phyloP scores from a whole-genome alignment of 345 rosid genomes.

The Jatropha curcas region DNA sequence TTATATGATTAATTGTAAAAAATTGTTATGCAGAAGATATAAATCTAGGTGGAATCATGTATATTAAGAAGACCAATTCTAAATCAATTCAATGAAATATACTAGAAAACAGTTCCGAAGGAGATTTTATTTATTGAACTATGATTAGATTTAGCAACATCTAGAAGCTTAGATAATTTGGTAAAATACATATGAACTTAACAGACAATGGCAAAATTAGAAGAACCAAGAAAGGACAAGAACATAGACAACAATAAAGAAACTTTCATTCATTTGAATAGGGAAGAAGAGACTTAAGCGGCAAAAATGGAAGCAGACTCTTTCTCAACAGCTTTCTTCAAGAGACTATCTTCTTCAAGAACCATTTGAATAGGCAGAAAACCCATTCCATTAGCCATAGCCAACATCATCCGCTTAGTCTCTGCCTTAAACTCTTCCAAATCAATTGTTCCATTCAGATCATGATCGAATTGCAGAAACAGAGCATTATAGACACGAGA shows the following conservation, averaged over 20 bases:
- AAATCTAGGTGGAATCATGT: background rate
- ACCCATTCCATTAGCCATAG: slow-evolving; percentile 50
- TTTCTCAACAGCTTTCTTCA: slow-evolving; percentile 49
- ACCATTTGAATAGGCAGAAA: slow-evolving; percentile 53
- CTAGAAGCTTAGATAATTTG: too few species aligned
- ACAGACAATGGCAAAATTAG: too few species aligned
- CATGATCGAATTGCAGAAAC: slow-evolving; percentile 41
- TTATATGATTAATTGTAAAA: slow-evolving; percentile 40
- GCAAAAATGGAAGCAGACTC: slow-evolving; percentile 29
- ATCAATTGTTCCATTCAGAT: slow-evolving; percentile 40
- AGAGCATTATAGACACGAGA: slow-evolving; percentile 29
- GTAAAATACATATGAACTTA: too few species aligned
- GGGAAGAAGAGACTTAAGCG: background rate
- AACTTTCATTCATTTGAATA: too few species aligned
- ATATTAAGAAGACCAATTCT: background rate
- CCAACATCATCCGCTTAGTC: slow-evolving; percentile 47
- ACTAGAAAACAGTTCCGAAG: too few species aligned
- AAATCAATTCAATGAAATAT: background rate
- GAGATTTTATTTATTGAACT: too few species aligned
- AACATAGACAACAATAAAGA: background rate
- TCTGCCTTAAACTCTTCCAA: slow-evolving; percentile 49
- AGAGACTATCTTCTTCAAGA: slow-evolving; percentile 46
- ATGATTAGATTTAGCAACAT: too few species aligned
- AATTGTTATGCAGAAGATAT: background rate
- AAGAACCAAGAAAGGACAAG: too few species aligned